A percentile compares a stretch with the other conserved stretches of the same genome.
Conservation (phyloP, 2,329 filamentous ascomycete genomes). For the Madurella fahalii region DNA sequence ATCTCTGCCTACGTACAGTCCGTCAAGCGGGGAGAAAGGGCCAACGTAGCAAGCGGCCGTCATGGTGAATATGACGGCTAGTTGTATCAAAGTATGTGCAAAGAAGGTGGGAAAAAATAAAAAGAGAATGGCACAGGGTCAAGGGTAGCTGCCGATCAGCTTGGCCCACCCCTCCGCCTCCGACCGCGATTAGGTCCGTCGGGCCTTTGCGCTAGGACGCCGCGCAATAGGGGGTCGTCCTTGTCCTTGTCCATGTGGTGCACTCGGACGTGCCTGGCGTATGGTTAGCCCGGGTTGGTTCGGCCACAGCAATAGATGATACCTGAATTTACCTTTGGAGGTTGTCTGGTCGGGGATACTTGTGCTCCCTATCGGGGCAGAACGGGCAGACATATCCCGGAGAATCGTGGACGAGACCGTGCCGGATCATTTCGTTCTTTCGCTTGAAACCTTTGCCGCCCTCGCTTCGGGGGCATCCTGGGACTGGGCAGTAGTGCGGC, state of each 20-base stretch:
- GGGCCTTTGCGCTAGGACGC: constrained; percentile 79
- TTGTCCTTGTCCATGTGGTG: constrained; percentile 88
- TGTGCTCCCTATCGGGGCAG: constrained; percentile 88
- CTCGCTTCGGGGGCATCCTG: constrained; percentile 58
- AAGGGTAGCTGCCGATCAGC: constrained; percentile 16
- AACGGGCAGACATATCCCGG: constrained; percentile 96
- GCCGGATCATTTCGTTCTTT: constrained; percentile 70
- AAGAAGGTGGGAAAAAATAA: not conserved
- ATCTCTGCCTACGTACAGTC: not conserved
- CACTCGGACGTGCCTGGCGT: constrained; percentile 76
- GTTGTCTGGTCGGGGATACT: constrained; percentile 93
- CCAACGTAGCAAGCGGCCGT: not conserved
- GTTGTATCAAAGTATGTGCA: constrained; percentile 15
- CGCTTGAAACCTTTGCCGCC: constrained; percentile 66
- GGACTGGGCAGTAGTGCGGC: constrained; percentile 62
- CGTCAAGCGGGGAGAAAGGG: not conserved
- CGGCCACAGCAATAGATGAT: not conserved
- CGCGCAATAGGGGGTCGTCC: constrained; percentile 74
- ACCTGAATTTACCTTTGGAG: constrained; percentile 68
- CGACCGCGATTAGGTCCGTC: constrained; percentile 80
- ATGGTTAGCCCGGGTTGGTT: constrained; percentile 18
- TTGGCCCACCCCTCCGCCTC: constrained; percentile 57
- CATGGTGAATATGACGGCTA: not conserved
- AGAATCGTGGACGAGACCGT: constrained; percentile 86
- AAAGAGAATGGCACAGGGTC: not conserved